These are phyloP conservation scores for Trichosporon sp. DNA, from an alignment of 1,284 basidiomycete genomes.

Conservation along the genomic window DNA sequence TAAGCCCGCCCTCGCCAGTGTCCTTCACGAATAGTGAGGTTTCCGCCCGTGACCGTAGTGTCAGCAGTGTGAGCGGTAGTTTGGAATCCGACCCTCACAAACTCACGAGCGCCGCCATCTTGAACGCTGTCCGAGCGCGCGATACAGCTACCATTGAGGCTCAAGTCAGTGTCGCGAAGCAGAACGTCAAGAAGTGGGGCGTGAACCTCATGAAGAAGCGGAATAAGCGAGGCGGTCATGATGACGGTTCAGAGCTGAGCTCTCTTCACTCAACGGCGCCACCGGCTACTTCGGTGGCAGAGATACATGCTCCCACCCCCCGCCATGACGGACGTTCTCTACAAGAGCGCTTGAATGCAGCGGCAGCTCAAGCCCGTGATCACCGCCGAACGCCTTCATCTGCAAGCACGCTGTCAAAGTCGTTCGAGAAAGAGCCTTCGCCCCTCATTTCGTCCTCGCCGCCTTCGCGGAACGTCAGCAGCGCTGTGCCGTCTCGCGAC, in stretches of 20 bases:
- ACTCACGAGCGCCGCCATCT: constrained; percentile 33
- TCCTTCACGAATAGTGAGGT: neutral
- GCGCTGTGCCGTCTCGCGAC: neutral
- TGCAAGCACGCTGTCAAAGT: neutral
- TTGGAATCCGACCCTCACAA: neutral
- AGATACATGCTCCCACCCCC: constrained; percentile 31
- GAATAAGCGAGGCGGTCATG: constrained; percentile 5
- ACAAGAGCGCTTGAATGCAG: constrained; percentile 39
- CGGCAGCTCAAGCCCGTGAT: constrained; percentile 19
- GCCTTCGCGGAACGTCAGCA: neutral
- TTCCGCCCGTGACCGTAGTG: neutral
- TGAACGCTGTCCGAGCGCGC: constrained; percentile 57
- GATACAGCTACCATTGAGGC: constrained; percentile 77
- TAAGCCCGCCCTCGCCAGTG: neutral
- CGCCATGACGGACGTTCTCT: constrained; percentile 23
- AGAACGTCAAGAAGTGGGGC: constrained; percentile 81
- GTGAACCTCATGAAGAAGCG: constrained; percentile 56
- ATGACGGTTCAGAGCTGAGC: constrained; percentile 15
- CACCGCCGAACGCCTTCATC: neutral
- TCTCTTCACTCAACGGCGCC: neutral
- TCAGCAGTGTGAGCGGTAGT: neutral
- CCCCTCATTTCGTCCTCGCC: neutral
- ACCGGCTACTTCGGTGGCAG: neutral
- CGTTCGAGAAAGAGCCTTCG: neutral
- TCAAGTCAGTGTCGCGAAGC: constrained; percentile 59